Evolutionary conservation across 441 rosid species (phyloP).

Genomic region (Pelargonium myrrhifolium): DNA sequence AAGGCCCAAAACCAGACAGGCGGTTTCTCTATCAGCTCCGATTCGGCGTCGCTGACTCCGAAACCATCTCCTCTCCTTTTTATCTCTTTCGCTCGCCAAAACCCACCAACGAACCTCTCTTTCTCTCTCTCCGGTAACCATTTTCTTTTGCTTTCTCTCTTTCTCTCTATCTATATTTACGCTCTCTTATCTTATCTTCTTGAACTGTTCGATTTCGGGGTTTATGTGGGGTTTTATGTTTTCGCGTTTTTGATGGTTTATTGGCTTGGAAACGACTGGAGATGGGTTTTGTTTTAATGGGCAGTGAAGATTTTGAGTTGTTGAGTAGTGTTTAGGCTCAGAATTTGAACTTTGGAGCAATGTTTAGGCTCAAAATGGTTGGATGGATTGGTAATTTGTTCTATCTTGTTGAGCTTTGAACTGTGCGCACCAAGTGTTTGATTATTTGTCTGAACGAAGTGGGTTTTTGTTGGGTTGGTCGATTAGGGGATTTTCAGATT

Average conservation of each 20-base stretch:
- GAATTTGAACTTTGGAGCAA: not conserved
- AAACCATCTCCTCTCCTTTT: too few relatives aligned
- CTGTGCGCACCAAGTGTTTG: not conserved
- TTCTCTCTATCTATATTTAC: not conserved
- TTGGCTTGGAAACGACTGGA: not conserved
- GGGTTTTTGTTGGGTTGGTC: not conserved
- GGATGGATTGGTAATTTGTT: not conserved
- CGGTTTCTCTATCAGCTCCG: conserved; percentile 5
- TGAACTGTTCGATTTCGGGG: not conserved
- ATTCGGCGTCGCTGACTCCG: not conserved
- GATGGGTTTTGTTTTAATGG: not conserved
- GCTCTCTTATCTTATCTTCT: not conserved
- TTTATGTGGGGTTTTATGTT: conserved; percentile 1
- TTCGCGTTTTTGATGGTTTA: not conserved
- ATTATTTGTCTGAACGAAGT: not conserved
- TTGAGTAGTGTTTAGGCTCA: not conserved
- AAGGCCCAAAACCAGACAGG: conserved; percentile 1
- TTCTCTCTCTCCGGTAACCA: not conserved
- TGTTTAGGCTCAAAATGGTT: not conserved
- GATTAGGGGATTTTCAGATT: too few relatives aligned
- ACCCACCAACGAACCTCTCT: not conserved
- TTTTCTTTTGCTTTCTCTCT: not conserved
- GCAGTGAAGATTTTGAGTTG: not conserved
- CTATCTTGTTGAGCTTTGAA: not conserved
- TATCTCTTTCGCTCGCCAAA: too few relatives aligned